A percentile compares a stretch with the other conserved stretches of the same genome.
These are phyloP conservation scores for Candida glaebosa DNA, from an alignment of 805 yeast genomes.

Conservation along the genomic window DNA sequence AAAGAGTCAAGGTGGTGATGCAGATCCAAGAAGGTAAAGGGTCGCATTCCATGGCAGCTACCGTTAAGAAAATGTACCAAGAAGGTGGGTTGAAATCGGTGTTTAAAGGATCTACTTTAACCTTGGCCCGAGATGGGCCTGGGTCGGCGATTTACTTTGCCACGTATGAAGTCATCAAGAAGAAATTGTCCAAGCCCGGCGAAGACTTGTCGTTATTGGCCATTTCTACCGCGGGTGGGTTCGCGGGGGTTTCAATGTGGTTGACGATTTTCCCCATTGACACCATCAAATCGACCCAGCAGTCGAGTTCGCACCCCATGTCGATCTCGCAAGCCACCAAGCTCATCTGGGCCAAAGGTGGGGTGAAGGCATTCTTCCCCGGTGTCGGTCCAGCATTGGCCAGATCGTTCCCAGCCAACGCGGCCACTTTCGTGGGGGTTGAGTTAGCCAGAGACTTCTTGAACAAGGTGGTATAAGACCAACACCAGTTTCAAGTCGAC, in stretches of 20 bases:
- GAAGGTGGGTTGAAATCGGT: slow-evolving; percentile 83
- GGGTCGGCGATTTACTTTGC: slow-evolving; percentile 96
- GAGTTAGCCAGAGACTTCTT: slow-evolving; percentile 62
- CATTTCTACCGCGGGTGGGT: slow-evolving; percentile 87
- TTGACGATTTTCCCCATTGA: slow-evolving; percentile 92
- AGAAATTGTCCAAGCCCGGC: slow-evolving; percentile 52
- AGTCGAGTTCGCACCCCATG: slow-evolving; percentile 52
- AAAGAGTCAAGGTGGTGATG: slow-evolving; percentile 89
- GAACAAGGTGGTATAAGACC: slow-evolving; percentile 28
- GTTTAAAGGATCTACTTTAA: slow-evolving; percentile 88
- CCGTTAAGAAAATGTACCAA: slow-evolving; percentile 62
- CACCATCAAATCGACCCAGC: slow-evolving; percentile 84
- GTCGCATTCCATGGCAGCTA: slow-evolving; percentile 51
- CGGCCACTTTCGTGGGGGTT: slow-evolving; percentile 97
- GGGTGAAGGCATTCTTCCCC: slow-evolving; percentile 91
- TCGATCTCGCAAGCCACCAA: slow-evolving; percentile 65
- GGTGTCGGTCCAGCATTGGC: slow-evolving; percentile 95
- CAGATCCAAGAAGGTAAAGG: slow-evolving; percentile 60
- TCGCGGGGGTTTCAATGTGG: slow-evolving; percentile 98
- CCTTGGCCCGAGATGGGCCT: slow-evolving; percentile 95
- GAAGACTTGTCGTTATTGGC: slow-evolving; percentile 62
- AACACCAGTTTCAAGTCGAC: too few species aligned
- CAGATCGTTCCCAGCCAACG: slow-evolving; percentile 96
- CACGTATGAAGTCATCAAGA: slow-evolving; percentile 81
- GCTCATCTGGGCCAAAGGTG: slow-evolving; percentile 70